A percentile compares a stretch with the other conserved stretches of the same genome.
phyloP scores from a whole-genome alignment of 495 filamentous ascomycete species.

The Neurospora tetraspora region DNA sequence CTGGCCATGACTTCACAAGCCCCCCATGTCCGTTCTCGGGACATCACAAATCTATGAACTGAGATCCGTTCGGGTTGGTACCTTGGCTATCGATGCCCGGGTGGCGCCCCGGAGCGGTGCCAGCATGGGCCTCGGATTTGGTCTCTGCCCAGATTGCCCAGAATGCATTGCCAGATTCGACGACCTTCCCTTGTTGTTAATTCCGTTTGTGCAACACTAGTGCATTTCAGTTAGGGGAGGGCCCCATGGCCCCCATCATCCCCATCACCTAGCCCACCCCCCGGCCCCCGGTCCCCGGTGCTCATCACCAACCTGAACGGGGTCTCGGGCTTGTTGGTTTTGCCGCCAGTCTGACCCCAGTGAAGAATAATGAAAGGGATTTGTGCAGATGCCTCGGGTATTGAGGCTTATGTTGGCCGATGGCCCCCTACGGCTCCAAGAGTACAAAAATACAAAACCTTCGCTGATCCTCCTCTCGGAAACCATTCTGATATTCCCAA shows the following conservation, averaged over 20 bases:
- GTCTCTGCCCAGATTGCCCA: neutral
- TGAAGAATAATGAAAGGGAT: neutral
- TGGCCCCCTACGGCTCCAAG: neutral
- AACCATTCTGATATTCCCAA: neutral
- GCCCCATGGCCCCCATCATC: neutral
- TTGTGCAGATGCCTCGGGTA: neutral
- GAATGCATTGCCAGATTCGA: neutral
- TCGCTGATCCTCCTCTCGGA: neutral
- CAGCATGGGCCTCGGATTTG: neutral
- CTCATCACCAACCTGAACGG: neutral
- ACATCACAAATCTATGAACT: neutral
- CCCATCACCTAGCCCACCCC: neutral
- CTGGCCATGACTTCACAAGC: neutral
- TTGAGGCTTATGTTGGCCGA: neutral
- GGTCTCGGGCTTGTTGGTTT: neutral
- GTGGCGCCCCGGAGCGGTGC: no score
- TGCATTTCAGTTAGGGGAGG: neutral
- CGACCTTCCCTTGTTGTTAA: neutral
- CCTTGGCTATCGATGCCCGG: neutral
- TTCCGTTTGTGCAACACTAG: neutral
- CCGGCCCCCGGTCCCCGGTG: neutral
- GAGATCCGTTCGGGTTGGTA: neutral
- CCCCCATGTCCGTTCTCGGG: neutral
- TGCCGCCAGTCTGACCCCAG: neutral
- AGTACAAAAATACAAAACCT: neutral